phyloP scores from a whole-genome alignment of 441 rosid species.

The Jatropha podagrica region DNA sequence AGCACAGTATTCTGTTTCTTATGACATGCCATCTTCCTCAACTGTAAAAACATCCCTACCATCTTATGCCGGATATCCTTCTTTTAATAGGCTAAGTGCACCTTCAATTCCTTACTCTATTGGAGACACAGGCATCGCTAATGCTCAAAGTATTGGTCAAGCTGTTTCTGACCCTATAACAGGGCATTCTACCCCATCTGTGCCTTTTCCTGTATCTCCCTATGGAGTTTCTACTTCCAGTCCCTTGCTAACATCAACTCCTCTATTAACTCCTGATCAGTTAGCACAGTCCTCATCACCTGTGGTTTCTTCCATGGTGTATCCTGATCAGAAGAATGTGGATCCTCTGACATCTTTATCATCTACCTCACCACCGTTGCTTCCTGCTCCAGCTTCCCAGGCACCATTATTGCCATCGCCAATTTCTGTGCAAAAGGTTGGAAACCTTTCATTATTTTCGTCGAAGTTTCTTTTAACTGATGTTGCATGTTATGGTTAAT shows the following conservation, averaged over 20 bases:
- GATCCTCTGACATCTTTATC: slow-evolving; percentile 22
- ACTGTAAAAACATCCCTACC: not conserved
- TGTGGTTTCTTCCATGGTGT: slow-evolving; percentile 26
- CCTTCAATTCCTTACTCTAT: slow-evolving; percentile 27
- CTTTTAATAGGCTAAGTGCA: slow-evolving; percentile 16
- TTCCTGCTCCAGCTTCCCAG: slow-evolving; percentile 32
- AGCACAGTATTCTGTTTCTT: slow-evolving; percentile 19
- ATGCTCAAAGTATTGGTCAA: slow-evolving; percentile 29
- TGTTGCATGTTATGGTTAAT: not conserved
- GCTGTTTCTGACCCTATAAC: slow-evolving; percentile 21
- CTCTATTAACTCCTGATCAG: slow-evolving; percentile 33
- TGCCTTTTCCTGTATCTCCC: slow-evolving; percentile 25
- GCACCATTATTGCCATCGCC: slow-evolving; percentile 50
- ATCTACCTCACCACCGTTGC: slow-evolving; percentile 23
- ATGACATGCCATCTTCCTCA: slow-evolving; percentile 5
- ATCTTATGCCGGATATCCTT: not conserved
- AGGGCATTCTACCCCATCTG: slow-evolving; percentile 25
- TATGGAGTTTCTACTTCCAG: slow-evolving; percentile 30
- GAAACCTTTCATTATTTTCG: not conserved
- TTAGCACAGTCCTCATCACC: slow-evolving; percentile 28
- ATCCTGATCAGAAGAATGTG: slow-evolving; percentile 34
- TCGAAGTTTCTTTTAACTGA: not conserved
- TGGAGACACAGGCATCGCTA: slow-evolving; percentile 27
- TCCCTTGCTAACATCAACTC: slow-evolving; percentile 28
- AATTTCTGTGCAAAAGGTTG: slow-evolving; percentile 42